phyloP scores from a whole-genome alignment of 352 stramenopile genomes.

The Pythium volutum region DNA sequence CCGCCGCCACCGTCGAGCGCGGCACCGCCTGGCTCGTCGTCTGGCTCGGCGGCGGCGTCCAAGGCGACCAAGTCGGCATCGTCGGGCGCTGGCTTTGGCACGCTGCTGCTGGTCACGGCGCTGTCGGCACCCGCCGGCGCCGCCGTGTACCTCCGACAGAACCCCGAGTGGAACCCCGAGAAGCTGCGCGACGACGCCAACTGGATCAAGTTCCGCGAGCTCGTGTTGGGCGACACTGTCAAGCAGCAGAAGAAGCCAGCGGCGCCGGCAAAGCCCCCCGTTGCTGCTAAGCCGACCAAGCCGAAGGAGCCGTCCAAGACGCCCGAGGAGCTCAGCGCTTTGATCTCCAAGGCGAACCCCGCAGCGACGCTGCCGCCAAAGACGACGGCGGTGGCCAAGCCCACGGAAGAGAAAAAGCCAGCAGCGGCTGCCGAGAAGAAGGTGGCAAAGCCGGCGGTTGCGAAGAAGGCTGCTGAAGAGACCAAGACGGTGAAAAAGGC shows the following conservation, averaged over 20 bases:
- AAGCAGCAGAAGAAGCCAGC: constrained; percentile 7
- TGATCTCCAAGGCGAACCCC: constrained; percentile 42
- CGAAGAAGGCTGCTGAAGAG: constrained; percentile 23
- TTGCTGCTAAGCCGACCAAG: constrained; percentile 15
- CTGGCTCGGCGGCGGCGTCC: constrained; percentile 27
- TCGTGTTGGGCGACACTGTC: constrained; percentile 58
- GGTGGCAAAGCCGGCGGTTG: neutral
- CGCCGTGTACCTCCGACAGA: constrained; percentile 71
- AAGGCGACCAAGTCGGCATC: constrained; percentile 31
- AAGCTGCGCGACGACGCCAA: constrained; percentile 52
- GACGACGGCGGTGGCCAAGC: constrained; percentile 8
- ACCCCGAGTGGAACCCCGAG: constrained; percentile 76
- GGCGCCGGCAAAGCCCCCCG: neutral
- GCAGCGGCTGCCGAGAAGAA: constrained; percentile 2
- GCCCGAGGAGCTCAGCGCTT: constrained; percentile 45
- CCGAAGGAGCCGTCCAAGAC: constrained; percentile 29
- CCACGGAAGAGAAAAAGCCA: constrained; percentile 18
- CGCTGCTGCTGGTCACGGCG: constrained; percentile 43
- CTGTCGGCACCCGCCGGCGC: constrained; percentile 49
- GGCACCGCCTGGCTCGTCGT: constrained; percentile 12
- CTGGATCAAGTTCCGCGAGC: constrained; percentile 73
- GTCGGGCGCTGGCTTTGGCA: constrained; percentile 30
- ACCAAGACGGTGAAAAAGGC: constrained; percentile 12
- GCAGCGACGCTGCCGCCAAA: constrained; percentile 19
- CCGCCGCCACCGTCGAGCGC: too few species aligned